Evolutionary conservation across 345 rosid species (phyloP), one percentile per base, ranked within the genome.

Genomic region (Gossypium australe): DNA sequence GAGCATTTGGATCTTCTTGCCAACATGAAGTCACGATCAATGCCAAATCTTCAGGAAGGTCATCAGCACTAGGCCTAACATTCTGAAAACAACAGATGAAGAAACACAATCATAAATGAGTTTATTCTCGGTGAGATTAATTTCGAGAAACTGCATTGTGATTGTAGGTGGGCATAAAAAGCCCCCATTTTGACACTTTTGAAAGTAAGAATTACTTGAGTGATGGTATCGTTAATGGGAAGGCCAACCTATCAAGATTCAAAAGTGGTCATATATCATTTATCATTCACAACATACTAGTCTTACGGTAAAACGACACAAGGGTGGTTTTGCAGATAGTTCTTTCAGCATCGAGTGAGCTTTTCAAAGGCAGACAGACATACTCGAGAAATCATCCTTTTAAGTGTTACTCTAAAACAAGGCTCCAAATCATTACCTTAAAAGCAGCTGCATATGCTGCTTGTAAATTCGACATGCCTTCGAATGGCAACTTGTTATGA

Each of bases 401-500:
- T 22, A 45, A 44, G 11, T 45, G 22, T 11, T 24, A 67, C 41
- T 3, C 3, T 24, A 16, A 55, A 69, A 27, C 59, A 27, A 51
- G 59, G 59, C 25, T 20, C 16, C 2, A n/a, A 7, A 29, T 67
- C 12, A 56, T 25, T 79, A 93, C 99, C 97, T 93, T 95, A 72
- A 95, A 95, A 34, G 99, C 99, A 67, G 99, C 99, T 9, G 99
- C 99, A 84, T 95, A 95, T 38, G 99, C 99, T 47, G 99, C 99
- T 87, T 95, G 99, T 55, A 95, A 84, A 84, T 95, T 95, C 0
- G 99, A 95, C 99, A 95, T 95, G 88, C 99, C 99, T 87, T 95
- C 99, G 49, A 95, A 95, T 2, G 99, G 99, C 82, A 93, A 82
- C 87, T 90, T 93, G 74, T 93, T 95, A 80, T 86, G 98, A 82